Evolutionary conservation across 306 rosid genomes (phyloP), one percentile per base, ranked within the genome.

Genomic region (Cucurbita maxima): DNA sequence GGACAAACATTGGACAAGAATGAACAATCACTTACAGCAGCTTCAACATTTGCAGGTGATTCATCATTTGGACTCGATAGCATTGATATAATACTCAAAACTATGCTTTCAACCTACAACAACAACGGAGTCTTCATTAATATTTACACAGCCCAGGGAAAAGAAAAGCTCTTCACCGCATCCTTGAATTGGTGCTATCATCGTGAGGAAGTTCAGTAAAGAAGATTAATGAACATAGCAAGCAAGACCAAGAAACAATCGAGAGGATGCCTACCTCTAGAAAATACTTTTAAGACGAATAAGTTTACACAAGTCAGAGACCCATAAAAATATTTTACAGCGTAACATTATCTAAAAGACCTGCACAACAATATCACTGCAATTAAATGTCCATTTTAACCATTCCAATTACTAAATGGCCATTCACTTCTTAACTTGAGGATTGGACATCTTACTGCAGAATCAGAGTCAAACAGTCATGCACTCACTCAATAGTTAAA

Each of bases 31-130:
- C 99, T 95, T 88, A 95, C 99, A 0, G 97, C 99, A 60, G 99
- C 99, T 86, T 95, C 99, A 19, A 95, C 96, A 78, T 95, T 95
- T 66, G 99, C 99, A 36, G 99, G 99, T 53, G 99, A 95, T 83
- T 95, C 99, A 3, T 95, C 99, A 76, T 95, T 95, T 1, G 99
- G 99, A 59, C 97, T 56, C 11, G 99, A 95, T 71, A 95, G 93
- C 99, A 95, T 95, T 1, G 99, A 95, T 85, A 95, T 95, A 76
- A 95, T 89, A 83, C 99, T 95, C 87, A 95, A 86, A 37, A 95
- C 96, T 84, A 95, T 95, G 83, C 99, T 95, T 84, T 95, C 99
- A 79, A 95, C 99, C 99, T 95, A 95, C 30, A 68, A 73, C 54
- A 83, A 53, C 25, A 8, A 70, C 5, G 45, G 34, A 20, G 19